Base-by-base conservation (phyloP, 768 basidiomycete species). In the Tephrocybe sp. region DNA sequence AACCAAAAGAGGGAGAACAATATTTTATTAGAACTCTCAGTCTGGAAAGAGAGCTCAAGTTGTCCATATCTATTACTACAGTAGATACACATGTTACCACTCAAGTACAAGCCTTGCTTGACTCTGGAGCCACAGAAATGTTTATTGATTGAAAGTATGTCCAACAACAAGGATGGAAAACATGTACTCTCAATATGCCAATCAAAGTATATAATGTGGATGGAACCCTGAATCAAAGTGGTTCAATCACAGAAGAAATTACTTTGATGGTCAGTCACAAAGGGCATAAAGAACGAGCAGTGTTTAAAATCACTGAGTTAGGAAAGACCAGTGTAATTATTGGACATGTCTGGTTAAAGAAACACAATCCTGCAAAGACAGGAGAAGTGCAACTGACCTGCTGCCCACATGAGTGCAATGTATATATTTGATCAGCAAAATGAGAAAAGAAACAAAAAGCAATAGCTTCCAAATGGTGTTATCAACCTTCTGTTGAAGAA, bases 391-490 rank as follows among this genome's bases (percentile, higher is more conserved):
- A 47, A 19, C 17, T 47, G 45, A 19, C 45, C 5, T 2, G 35
- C 8, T 47, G 45, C 16, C 45, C 45, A 14, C 32, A 31, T n/a
- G 45, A 22, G 14, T 47, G 22, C 17, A 47, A 20, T 19, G 46
- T 20, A 26, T 48, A 35, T 35, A 38, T 33, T 30, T 35, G 14
- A 14, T 26, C 20, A 12, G 33, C 5, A 31, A 45, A 31, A n/a
- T 4, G n/a, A 9, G 31, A 14, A 20, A 33, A 17, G 35, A 36
- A 36, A 12, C 4, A 10, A 36, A 36, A 36, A n/a, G n/a, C 26
- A 14, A 20, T 22, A 39, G 72, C 79, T 55, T 61, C 78, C 7
- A 54, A 63, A 14, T 64, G 64, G 45, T 70, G 68, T 1, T 79
- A 36, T 36, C 13, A 36, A 17, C 35, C 35, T 13, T 36, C 35